These are phyloP conservation scores for Nemophila menziesii DNA, from an alignment of 257 asterid genomes.

Conservation along the genomic window DNA sequence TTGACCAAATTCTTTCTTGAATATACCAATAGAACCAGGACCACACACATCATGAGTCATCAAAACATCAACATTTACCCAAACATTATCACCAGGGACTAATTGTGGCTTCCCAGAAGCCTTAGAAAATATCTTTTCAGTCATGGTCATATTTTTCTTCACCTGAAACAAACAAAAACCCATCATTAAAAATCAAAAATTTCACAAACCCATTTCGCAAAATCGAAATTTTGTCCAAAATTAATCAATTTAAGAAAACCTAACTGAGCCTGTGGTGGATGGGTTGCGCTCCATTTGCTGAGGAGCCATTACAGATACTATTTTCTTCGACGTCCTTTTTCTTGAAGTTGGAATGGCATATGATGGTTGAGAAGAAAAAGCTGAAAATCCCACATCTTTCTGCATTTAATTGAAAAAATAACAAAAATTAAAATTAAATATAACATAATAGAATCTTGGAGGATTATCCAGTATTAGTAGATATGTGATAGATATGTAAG, in stretches of 20 bases:
- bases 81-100: constrained; percentile 83
- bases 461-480: background rate
- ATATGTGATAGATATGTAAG: background rate
- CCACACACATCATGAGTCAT: constrained; percentile 97
- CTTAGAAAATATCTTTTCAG: constrained; percentile 82
- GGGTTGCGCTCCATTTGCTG: constrained; percentile 71
- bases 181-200: background rate
- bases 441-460: constrained; percentile 3
- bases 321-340: constrained; percentile 37
- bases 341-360: constrained; percentile 22
- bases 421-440: background rate
- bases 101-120: constrained; percentile 65
- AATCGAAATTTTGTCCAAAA: constrained; percentile 3
- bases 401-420: constrained; percentile 15
- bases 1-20: constrained; percentile 83
- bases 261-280: constrained; percentile 66
- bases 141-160: constrained; percentile 83
- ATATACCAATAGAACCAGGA: constrained; percentile 68
- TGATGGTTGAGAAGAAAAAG: constrained; percentile 33
- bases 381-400: constrained; percentile 55
- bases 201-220: constrained; percentile 1
- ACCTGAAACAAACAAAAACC: constrained; percentile 36
- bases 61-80: constrained; percentile 83
- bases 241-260: background rate
- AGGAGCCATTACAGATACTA: constrained; percentile 67